phyloP scores from a whole-genome alignment of 306 rosid genomes.

The Inga leiocalycina region DNA sequence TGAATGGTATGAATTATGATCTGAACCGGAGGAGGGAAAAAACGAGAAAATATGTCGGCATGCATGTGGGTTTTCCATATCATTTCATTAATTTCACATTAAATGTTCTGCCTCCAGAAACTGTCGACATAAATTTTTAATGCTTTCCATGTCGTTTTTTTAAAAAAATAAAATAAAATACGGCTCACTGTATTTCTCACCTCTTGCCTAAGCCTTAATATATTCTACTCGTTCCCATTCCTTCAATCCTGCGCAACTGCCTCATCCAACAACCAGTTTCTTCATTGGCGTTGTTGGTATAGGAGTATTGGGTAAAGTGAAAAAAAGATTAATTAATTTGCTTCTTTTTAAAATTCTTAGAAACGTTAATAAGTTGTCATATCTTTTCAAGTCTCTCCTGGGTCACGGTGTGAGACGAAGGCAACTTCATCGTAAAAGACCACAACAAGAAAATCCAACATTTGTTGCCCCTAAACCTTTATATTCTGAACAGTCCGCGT shows the following conservation, averaged over 20 bases:
- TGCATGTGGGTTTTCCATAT: constrained; percentile 7
- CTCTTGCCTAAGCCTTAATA: too few species aligned
- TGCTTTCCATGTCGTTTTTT: not conserved
- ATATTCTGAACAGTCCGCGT: not conserved
- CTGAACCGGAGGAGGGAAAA: not conserved
- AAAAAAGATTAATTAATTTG: not conserved
- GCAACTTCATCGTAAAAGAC: not conserved
- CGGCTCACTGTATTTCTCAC: not conserved
- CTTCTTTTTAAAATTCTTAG: not conserved
- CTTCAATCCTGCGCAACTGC: not conserved
- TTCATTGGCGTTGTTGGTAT: not conserved
- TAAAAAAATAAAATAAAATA: not conserved
- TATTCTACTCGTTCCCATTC: not conserved
- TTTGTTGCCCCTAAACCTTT: not conserved
- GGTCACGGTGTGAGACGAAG: not conserved
- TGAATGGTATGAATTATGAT: not conserved
- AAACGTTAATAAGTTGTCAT: not conserved
- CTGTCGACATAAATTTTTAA: not conserved
- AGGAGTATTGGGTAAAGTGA: not conserved
- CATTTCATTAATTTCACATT: not conserved
- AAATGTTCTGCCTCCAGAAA: not conserved
- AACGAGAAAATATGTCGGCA: not conserved
- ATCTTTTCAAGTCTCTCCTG: not conserved
- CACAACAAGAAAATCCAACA: not conserved
- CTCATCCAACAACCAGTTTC: not conserved